Conservation (phyloP, 2,329 filamentous ascomycete species). For the Scytalidium lignicola region DNA sequence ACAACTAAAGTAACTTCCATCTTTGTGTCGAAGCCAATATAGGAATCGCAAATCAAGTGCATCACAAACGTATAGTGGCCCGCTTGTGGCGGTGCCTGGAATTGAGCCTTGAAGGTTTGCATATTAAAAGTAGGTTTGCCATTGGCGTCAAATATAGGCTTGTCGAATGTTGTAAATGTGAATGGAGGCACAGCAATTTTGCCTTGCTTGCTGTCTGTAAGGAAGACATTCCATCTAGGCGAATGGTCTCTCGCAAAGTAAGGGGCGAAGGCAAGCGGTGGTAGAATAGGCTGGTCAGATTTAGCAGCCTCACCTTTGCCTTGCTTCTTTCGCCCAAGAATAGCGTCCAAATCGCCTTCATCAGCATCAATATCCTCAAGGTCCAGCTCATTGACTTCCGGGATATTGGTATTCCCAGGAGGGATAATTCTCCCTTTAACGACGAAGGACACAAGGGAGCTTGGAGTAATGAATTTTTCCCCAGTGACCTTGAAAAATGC, state of each 20-base stretch:
- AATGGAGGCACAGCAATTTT: conserved; percentile 97
- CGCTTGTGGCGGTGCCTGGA: conserved; percentile 86
- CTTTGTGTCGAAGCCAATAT: conserved; percentile 89
- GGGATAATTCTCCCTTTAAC: conserved; percentile 93
- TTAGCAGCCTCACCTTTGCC: conserved; percentile 56
- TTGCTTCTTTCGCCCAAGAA: conserved; percentile 70
- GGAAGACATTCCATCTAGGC: conserved; percentile 89
- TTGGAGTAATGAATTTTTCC: conserved; percentile 87
- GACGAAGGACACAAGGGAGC: conserved; percentile 87
- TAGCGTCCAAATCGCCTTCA: conserved; percentile 84
- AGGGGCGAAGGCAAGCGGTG: conserved; percentile 84
- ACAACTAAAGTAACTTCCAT: conserved; percentile 85
- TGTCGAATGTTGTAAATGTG: conserved; percentile 89
- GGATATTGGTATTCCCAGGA: conserved; percentile 71
- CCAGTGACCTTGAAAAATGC: conserved; percentile 98
- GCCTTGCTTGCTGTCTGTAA: conserved; percentile 88
- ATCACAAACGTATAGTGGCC: conserved; percentile 94
- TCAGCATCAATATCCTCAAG: conserved; percentile 89
- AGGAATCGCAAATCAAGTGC: conserved; percentile 91
- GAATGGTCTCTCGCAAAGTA: conserved; percentile 86
- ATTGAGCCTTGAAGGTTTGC: conserved; percentile 95
- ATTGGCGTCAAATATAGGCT: conserved; percentile 73
- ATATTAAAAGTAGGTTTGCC: conserved; percentile 90
- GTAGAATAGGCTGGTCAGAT: conserved; percentile 62
- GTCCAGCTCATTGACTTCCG: conserved; percentile 69